A percentile compares a stretch with the other conserved stretches of the same genome.
Evolutionary conservation across 805 yeast species (phyloP).

Genomic region (Yamadazyma paraphyllophila): DNA sequence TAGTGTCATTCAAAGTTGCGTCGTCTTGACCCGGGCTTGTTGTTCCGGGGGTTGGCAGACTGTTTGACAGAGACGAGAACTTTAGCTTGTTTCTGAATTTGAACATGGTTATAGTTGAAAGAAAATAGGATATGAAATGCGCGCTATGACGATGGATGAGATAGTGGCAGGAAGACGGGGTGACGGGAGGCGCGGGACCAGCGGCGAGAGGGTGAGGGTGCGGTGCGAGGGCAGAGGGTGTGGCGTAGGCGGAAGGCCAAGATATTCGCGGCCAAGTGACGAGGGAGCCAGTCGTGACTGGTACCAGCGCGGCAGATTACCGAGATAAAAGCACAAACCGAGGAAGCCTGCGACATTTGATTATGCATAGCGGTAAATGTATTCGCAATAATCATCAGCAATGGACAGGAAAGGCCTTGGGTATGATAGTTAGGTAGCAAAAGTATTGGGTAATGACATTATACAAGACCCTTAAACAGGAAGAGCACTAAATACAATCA

Average conservation of each 20-base stretch:
- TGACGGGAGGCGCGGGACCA: not conserved
- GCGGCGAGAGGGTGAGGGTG: not conserved
- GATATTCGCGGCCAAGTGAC: too few relatives aligned
- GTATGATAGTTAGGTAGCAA: too few relatives aligned
- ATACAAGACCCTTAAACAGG: too few relatives aligned
- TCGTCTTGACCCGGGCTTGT: not conserved
- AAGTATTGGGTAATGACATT: too few relatives aligned
- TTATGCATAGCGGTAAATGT: not conserved
- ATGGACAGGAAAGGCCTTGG: too few relatives aligned
- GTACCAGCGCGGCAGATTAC: too few relatives aligned
- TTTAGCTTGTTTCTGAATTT: conserved; percentile 32
- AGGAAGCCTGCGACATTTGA: too few relatives aligned
- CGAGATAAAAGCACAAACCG: not conserved
- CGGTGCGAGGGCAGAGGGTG: not conserved
- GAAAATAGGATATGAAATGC: not conserved
- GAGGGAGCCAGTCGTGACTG: too few relatives aligned
- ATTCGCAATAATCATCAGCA: not conserved
- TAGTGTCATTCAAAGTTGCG: not conserved
- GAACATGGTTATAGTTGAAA: conserved; percentile 18
- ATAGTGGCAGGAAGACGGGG: not conserved
- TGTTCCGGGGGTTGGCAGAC: conserved; percentile 9
- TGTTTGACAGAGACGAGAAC: conserved; percentile 16
- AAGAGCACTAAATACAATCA: too few relatives aligned
- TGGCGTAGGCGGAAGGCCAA: too few relatives aligned
- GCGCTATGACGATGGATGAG: not conserved